Evolutionary conservation across 257 asterid species (phyloP).

Genomic region (Solanum raphanifolium): DNA sequence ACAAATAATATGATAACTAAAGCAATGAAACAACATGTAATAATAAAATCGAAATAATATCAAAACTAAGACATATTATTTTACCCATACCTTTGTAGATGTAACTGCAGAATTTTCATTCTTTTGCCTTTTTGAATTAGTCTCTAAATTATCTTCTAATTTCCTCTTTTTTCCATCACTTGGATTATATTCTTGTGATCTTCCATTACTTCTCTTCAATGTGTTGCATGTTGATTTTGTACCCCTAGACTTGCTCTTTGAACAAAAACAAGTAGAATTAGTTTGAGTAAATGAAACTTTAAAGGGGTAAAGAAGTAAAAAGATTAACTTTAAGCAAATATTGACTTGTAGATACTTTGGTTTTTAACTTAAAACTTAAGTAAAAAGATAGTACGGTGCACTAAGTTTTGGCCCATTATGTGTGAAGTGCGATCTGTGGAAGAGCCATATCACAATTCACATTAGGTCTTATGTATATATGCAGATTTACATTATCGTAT

Average conservation of each 20-base stretch:
- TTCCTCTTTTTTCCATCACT: slow-evolving; percentile 14
- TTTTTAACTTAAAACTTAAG: not conserved
- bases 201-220: slow-evolving; percentile 4
- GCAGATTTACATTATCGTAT: not conserved
- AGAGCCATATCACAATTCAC: not conserved
- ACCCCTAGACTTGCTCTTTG: slow-evolving; percentile 7
- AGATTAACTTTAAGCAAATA: not conserved
- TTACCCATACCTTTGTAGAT: slow-evolving; percentile 6
- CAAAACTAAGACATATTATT: not conserved
- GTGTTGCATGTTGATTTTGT: slow-evolving; percentile 3
- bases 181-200: not conserved
- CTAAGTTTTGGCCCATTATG: not conserved
- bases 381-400: not conserved
- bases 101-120: not conserved
- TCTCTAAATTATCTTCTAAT: slow-evolving; percentile 5
- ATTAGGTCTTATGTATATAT: not conserved
- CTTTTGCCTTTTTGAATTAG: slow-evolving; percentile 10
- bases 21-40: not conserved
- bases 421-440: not conserved
- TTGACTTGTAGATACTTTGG: not conserved
- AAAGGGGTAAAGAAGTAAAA: not conserved
- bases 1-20: not conserved
- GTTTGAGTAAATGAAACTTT: not conserved
- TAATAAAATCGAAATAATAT: not conserved
- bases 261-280: not conserved